Evolutionary conservation across 2,329 filamentous ascomycete genomes (phyloP), one percentile per base, ranked within the genome.

Genomic region (Trichoderma cornu-damae): DNA sequence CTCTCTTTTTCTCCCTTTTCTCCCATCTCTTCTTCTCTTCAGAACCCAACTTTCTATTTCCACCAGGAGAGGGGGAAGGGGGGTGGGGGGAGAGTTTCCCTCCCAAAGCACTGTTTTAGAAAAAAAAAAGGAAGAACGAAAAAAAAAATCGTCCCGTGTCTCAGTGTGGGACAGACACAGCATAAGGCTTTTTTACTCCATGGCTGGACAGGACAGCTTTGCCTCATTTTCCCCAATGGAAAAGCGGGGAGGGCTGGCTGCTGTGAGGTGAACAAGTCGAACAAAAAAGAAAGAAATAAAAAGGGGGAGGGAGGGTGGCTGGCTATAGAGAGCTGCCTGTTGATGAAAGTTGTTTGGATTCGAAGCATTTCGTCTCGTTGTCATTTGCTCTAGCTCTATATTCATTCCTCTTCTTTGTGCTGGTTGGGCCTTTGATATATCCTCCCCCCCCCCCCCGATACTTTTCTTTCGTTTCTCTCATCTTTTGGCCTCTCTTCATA

Each of bases 11-110:
- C 28, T 34, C 14, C 18, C 16, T 12, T n/a, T n/a, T n/a, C n/a
- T 14, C 46, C 37, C 30, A 22, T 40, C 20, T 28, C n/a, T 37
- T 35, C 56, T 60, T n/a, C 51, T 46, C n/a, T 30, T 46, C 42
- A 46, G 24, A 24, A 22, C n/a, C 40, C 12, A n/a, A 14, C 26
- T 43, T 24, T 24, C 14, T 40, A 12, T 40, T 43, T 22, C 4
- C n/a, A 22, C 12, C n/a, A n/a, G n/a, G n/a, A n/a, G n/a, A n/a
- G n/a, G n/a, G n/a, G n/a, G n/a, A n/a, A n/a, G n/a, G n/a, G n/a
- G n/a, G 3, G 6, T n/a, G 20, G 14, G 40, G 2, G 8, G 32
- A 12, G 30, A 11, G 16, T 20, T 42, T 2, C 11, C 22, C 2
- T 7, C 8, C 12, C 8, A 9, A n/a, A 14, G 8, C 24, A 43